Base-by-base conservation (phyloP, 495 filamentous ascomycete genomes). In the Entonaema liquescens region DNA sequence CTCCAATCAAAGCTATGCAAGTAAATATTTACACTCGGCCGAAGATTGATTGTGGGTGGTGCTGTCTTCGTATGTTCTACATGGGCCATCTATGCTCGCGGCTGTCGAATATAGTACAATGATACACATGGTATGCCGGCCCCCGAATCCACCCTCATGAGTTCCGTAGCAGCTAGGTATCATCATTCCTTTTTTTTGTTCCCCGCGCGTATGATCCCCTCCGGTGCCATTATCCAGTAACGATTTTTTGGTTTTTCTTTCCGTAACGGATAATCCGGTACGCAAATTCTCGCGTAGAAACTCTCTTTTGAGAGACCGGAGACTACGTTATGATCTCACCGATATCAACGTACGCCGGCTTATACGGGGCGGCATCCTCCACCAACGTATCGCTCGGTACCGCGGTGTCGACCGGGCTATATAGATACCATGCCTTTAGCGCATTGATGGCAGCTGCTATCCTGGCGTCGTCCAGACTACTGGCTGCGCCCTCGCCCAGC, bases 361-460 rank as follows among this genome's bases (percentile, higher is more conserved):
- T 90, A 90, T 93, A 98, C 12, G 84, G 82, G 59, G 79, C 81
- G 63, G 84, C 85, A n/a, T 81, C 83, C 65, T 86, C 79, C 17
- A 65, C 68, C 71, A 96, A 90, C 79, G 89, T 92, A 50, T 93
- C 89, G 79, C 92, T 96, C 26, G 95, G 95, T 53, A 97, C 84
- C 40, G 86, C 84, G 13, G 89, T 87, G 21, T 82, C 79, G 53
- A 82, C 82, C 11, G 95, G 95, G 78, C 88, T 92, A 80, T 99
- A 99, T 62, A 98, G 83, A 80, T 98, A 99, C 96, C 96, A 99
- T 17, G 87, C 84, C 84, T 97, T 97, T 71, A 99, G 82, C 17
- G 95, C 89, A 57, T 90, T 88, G 52, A 95, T 91, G 42, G 93
- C 87, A 13, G 95, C 95, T 74, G 92, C 85, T 49, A 85, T 83